Evolutionary conservation across 1,284 basidiomycete genomes (phyloP).

Genomic region (Trichosporon sp.): DNA sequence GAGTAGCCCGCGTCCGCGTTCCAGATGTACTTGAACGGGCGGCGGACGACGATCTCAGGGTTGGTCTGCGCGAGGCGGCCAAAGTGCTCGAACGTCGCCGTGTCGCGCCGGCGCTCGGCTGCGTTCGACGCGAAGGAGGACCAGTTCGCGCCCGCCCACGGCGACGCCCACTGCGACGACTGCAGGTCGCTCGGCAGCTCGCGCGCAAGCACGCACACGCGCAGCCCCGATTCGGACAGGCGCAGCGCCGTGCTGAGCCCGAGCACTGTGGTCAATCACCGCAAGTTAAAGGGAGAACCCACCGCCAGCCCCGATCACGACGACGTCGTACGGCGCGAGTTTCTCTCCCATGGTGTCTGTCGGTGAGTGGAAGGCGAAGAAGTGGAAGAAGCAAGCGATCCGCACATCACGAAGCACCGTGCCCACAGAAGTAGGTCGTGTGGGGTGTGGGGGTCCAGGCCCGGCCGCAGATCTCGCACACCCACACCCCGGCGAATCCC

Average conservation of each 20-base stretch:
- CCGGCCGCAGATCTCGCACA: not conserved
- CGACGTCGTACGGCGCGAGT: conserved; percentile 37
- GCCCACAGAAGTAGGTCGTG: not conserved
- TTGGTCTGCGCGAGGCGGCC: conserved; percentile 53
- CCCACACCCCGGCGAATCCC: not conserved
- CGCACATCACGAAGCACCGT: not conserved
- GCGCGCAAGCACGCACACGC: conserved; percentile 60
- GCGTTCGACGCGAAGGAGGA: conserved; percentile 55
- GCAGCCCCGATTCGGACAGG: conserved; percentile 51
- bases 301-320: conserved; percentile 58
- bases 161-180: conserved; percentile 61
- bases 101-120: conserved; percentile 51
- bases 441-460: not conserved
- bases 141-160: conserved; percentile 73
- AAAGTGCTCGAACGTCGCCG: conserved; percentile 50
- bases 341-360: not conserved
- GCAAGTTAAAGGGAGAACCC: conserved; percentile 35
- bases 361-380: not conserved
- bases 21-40: conserved; percentile 52
- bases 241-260: conserved; percentile 52
- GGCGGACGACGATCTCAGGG: conserved; percentile 44
- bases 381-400: not conserved
- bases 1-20: conserved; percentile 30
- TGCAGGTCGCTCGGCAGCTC: conserved; percentile 62
- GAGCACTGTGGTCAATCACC: conserved; percentile 46